Base-by-base conservation (phyloP, 1,139 yeast genomes). In the Saccharomyces hybrid region DNA sequence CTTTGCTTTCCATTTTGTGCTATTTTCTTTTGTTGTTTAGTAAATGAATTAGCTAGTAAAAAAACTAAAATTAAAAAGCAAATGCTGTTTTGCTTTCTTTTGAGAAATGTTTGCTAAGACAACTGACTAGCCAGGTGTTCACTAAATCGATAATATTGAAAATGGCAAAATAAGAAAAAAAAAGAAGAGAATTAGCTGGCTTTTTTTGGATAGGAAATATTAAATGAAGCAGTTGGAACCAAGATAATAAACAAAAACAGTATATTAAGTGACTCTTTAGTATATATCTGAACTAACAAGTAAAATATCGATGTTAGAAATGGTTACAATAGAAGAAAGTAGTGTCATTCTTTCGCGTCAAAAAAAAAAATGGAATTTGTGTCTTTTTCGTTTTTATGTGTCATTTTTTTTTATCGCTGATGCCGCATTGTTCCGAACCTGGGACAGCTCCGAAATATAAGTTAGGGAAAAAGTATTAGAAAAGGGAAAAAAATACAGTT, bases 1-100 rank as follows among this genome's bases (percentile, higher is more conserved):
- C 16, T 11, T 55, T 53, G 47, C 56, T 53, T 49, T 50, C 51
- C 31, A 53, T 53, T 46, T 50, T 46, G 29, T 51, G 53, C 51
- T 52, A 55, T 51, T 57, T 51, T 46, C 47, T 46, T 13, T 47
- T 11, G 8, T 42, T 9, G 8, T 44, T 34, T 25, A 23, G 29
- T 47, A 38, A 38, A 26, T 28, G 20, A 14, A 9, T 14, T 20
- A 46, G 44, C 44, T 16, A 38, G 13, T 38, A 20, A 38, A 14
- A 29, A 48, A 16, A 52, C 48, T 32, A 49, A 31, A 52, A 46
- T 48, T 16, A 52, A 42, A 29, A 32, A 6, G 46, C 26, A 14
- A 46, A 51, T 47, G 50, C 46, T 44, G 20, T 8, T 44, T 34
- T 38, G 38, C 27, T 46, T 47, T 23, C 26, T 49, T 26, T 16